Percentiles rank a stretch among this genome's conserved stretches.
These are phyloP conservation scores for Phytophthora pinifolia DNA, from an alignment of 352 stramenopile species.

Conservation along the genomic window DNA sequence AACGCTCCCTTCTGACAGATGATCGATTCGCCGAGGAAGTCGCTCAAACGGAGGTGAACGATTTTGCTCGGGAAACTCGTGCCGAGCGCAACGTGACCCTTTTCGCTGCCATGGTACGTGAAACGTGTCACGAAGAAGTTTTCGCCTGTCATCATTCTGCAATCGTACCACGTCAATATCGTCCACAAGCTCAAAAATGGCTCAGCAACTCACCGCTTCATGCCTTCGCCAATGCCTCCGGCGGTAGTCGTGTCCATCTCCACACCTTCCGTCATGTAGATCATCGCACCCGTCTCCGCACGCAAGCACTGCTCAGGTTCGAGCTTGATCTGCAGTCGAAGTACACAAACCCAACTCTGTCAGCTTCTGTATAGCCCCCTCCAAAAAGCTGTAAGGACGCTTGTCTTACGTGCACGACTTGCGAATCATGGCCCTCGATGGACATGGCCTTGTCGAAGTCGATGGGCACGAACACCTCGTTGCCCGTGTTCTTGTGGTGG, in stretches of 20 bases:
- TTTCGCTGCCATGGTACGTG: conserved; percentile 55
- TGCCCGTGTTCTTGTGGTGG: conserved; percentile 38
- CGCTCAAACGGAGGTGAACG: conserved; percentile 79
- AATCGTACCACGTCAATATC: conserved; percentile 6
- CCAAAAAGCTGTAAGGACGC: neutral
- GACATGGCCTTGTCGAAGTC: conserved; percentile 78
- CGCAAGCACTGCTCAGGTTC: conserved; percentile 90
- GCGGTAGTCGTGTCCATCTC: conserved; percentile 91
- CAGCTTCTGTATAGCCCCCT: neutral
- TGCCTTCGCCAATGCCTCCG: conserved; percentile 86
- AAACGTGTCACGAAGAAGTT: conserved; percentile 84
- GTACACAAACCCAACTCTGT: neutral
- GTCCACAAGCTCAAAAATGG: neutral
- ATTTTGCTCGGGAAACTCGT: conserved; percentile 92
- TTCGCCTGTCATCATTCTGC: conserved; percentile 73
- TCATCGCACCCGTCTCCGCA: conserved; percentile 93
- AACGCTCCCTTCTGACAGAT: conserved; percentile 94
- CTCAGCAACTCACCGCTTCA: conserved; percentile 76
- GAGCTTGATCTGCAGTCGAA: conserved; percentile 69
- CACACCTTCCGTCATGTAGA: conserved; percentile 95
- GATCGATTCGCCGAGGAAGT: conserved; percentile 85
- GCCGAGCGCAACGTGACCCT: conserved; percentile 87
- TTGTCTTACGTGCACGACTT: conserved; percentile 74
- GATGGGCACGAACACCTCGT: conserved; percentile 74
- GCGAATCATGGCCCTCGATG: conserved; percentile 84